These are phyloP conservation scores for Grigorovia transvaalensis DNA, from an alignment of 805 yeast species.

Conservation along the genomic window DNA sequence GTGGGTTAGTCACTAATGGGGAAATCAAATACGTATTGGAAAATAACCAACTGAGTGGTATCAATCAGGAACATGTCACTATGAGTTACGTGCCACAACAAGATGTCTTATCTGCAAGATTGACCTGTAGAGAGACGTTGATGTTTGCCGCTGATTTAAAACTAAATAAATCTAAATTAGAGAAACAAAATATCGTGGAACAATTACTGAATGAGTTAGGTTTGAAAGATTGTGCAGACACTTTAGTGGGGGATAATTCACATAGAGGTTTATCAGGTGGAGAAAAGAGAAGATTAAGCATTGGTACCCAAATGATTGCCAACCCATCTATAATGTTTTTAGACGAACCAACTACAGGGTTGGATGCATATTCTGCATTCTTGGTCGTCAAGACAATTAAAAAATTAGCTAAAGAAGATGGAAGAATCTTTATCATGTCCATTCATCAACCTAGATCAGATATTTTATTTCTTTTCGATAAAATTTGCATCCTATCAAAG, in stretches of 20 bases:
- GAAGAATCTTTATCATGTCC: constrained; percentile 63
- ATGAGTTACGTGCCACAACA: constrained; percentile 64
- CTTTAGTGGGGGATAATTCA: constrained; percentile 45
- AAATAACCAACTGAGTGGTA: neutral
- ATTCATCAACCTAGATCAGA: constrained; percentile 82
- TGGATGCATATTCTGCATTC: constrained; percentile 70
- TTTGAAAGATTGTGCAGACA: constrained; percentile 50
- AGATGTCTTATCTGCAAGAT: constrained; percentile 58
- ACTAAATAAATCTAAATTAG: constrained; percentile 36
- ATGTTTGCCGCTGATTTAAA: constrained; percentile 62
- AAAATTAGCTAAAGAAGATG: constrained; percentile 42
- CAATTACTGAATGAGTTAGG: constrained; percentile 57
- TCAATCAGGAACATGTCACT: constrained; percentile 7
- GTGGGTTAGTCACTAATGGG: constrained; percentile 36
- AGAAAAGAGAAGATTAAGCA: constrained; percentile 65
- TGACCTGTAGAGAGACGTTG: constrained; percentile 65
- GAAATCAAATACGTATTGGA: constrained; percentile 26
- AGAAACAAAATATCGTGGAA: constrained; percentile 42
- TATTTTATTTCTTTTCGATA: constrained; percentile 58
- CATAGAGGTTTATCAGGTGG: constrained; percentile 71
- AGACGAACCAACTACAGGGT: constrained; percentile 85
- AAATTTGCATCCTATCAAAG: constrained; percentile 55
- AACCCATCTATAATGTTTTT: constrained; percentile 68
- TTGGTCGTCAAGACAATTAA: constrained; percentile 52
- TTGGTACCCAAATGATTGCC: constrained; percentile 67